Evolutionary conservation across 805 yeast genomes (phyloP).

Genomic region (Wickerhamomyces ciferrii): DNA sequence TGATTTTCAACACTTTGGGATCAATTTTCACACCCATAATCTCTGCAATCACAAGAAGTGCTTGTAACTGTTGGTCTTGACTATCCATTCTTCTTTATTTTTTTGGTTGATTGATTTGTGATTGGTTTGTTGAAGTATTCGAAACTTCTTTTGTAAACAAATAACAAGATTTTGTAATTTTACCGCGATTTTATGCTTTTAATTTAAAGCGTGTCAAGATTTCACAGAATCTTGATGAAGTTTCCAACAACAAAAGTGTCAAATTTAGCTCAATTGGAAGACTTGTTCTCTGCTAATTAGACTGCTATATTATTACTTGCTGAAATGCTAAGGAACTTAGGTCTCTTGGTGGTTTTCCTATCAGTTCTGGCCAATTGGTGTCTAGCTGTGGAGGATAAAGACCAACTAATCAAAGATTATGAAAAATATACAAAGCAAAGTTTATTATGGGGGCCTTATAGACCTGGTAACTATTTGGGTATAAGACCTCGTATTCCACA

Average conservation of each 20-base stretch:
- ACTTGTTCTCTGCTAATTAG: no score
- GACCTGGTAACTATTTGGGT: conserved; percentile 84
- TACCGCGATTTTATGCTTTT: no score
- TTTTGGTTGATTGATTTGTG: no score
- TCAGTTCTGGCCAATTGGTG: neutral
- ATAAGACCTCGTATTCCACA: conserved; percentile 77
- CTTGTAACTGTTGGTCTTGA: neutral
- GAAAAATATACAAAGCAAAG: conserved; percentile 39
- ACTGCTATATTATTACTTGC: no score
- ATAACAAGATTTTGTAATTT: no score
- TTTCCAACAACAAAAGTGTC: no score
- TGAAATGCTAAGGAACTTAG: neutral
- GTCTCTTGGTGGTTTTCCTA: neutral
- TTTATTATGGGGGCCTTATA: conserved; percentile 87
- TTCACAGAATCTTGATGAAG: no score
- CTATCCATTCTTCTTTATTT: neutral
- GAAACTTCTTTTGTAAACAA: no score
- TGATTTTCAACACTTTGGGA: neutral
- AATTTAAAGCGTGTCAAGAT: no score
- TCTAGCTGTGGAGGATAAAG: neutral
- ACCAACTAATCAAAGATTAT: conserved; percentile 15
- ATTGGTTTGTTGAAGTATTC: neutral
- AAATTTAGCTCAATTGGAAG: no score
- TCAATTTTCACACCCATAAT: neutral
- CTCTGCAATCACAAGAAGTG: neutral